These are phyloP conservation scores for Cordyceps pruinosa DNA, from an alignment of 2,329 filamentous ascomycete species.

Conservation along the genomic window DNA sequence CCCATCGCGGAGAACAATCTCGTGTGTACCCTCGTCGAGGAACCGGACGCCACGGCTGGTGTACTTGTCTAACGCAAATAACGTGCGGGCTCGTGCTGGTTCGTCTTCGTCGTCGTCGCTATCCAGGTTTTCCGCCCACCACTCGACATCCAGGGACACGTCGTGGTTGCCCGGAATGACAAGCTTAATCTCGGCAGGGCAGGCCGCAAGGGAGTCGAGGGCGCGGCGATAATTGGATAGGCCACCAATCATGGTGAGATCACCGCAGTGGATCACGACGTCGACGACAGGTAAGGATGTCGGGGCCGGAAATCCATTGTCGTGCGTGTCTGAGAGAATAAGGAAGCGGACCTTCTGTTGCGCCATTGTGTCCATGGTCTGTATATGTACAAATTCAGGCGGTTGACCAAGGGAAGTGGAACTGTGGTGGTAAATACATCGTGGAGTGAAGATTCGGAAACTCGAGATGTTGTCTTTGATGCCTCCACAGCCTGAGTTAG, in stretches of 20 bases:
- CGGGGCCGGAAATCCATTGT: conserved; percentile 2
- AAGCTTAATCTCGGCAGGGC: conserved; percentile 37
- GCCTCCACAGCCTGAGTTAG: too few species aligned
- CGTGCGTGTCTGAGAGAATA: conserved; percentile 10
- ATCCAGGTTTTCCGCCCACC: conserved; percentile 23
- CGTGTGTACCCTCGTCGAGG: conserved; percentile 31
- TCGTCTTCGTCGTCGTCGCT: conserved; percentile 10
- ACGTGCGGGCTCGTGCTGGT: conserved; percentile 2
- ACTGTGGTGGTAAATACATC: too few species aligned
- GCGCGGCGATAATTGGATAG: conserved; percentile 29
- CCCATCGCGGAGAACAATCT: conserved; percentile 31
- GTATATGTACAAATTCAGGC: too few species aligned
- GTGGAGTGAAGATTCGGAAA: too few species aligned
- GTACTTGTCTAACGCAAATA: neutral
- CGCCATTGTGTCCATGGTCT: neutral
- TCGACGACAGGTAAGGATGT: conserved; percentile 19
- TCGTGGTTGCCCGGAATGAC: conserved; percentile 42
- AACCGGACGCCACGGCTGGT: conserved; percentile 22
- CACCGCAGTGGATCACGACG: conserved; percentile 38
- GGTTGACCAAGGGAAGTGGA: too few species aligned
- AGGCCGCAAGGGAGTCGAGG: conserved; percentile 26
- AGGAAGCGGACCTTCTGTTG: conserved; percentile 1
- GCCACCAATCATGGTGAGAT: conserved; percentile 34
- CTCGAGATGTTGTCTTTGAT: too few species aligned
- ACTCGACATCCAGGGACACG: conserved; percentile 25